phyloP scores from a whole-genome alignment of 2,329 filamentous ascomycete genomes.

The Sordariomycetes sp. region DNA sequence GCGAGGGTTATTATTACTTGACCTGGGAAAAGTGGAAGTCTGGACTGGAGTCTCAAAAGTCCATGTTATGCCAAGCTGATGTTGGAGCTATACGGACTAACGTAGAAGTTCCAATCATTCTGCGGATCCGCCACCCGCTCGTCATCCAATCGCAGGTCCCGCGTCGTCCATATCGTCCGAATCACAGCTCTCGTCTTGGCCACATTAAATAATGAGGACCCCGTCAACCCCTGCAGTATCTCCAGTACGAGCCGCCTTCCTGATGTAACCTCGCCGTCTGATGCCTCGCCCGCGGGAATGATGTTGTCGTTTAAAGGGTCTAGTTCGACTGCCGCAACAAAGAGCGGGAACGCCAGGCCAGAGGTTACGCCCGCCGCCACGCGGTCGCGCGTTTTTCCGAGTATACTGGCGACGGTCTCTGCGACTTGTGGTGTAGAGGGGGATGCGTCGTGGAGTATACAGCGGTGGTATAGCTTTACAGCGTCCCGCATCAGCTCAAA shows the following conservation, averaged over 20 bases:
- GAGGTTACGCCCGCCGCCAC: constrained; percentile 17
- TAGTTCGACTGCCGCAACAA: constrained; percentile 27
- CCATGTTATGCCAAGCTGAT: constrained; percentile 10
- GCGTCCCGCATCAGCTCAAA: constrained; percentile 26
- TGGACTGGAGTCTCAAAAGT: too few relatives aligned
- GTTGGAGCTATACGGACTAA: constrained; percentile 14
- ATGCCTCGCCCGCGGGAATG: constrained; percentile 11
- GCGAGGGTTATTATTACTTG: too few relatives aligned
- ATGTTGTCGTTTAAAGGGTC: constrained; percentile 18
- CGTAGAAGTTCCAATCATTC: constrained; percentile 14
- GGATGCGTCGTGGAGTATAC: constrained; percentile 25
- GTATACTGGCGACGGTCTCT: constrained; percentile 16
- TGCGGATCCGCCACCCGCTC: background rate
- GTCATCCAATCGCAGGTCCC: constrained; percentile 16
- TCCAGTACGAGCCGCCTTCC: constrained; percentile 21
- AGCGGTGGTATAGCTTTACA: constrained; percentile 29
- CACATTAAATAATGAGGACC: constrained; percentile 26
- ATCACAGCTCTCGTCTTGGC: constrained; percentile 29
- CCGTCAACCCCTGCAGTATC: constrained; percentile 22
- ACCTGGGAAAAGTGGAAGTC: too few relatives aligned
- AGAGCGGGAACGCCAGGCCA: constrained; percentile 25
- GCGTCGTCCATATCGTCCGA: constrained; percentile 29
- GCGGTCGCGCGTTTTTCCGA: constrained; percentile 18
- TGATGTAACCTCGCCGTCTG: constrained; percentile 11
- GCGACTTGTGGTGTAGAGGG: constrained; percentile 19